Evolutionary conservation across 805 yeast species (phyloP).

Genomic region (Maudiozyma turicensis): DNA sequence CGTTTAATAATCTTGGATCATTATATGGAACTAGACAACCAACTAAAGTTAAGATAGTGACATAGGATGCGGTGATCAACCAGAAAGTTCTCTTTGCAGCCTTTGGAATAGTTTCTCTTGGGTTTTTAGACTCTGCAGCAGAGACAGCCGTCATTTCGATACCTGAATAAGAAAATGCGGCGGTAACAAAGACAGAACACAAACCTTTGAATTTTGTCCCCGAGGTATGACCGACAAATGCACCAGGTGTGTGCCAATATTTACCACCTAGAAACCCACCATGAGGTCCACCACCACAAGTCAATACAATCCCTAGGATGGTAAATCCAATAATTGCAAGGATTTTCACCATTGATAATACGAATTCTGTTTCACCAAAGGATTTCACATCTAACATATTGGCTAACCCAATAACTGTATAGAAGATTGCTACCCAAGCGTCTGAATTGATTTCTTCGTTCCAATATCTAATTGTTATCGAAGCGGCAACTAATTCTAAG

Average conservation of each 20-base stretch:
- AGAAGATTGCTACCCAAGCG: constrained; percentile 52
- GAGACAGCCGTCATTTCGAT: constrained; percentile 67
- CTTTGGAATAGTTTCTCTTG: constrained; percentile 54
- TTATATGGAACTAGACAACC: constrained; percentile 61
- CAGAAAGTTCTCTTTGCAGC: constrained; percentile 79
- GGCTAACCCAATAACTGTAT: constrained; percentile 36
- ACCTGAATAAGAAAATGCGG: constrained; percentile 63
- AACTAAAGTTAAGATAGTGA: constrained; percentile 44
- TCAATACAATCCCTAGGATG: constrained; percentile 41
- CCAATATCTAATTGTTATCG: constrained; percentile 52
- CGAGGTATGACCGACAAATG: constrained; percentile 40
- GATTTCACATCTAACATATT: constrained; percentile 45
- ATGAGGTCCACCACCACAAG: constrained; percentile 38
- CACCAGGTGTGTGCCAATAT: constrained; percentile 48
- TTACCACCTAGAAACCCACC: constrained; percentile 36
- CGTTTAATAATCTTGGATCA: constrained; percentile 39
- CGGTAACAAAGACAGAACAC: constrained; percentile 44
- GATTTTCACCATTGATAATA: constrained; percentile 41
- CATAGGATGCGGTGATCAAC: constrained; percentile 66
- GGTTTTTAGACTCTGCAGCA: constrained; percentile 67
- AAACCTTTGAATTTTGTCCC: constrained; percentile 40
- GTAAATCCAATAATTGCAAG: constrained; percentile 43
- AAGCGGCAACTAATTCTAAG: constrained; percentile 49
- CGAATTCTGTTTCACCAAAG: constrained; percentile 50
- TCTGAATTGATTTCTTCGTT: constrained; percentile 39